Base-by-base conservation (phyloP, 345 rosid genomes). In the Odontarrhena argentea region DNA sequence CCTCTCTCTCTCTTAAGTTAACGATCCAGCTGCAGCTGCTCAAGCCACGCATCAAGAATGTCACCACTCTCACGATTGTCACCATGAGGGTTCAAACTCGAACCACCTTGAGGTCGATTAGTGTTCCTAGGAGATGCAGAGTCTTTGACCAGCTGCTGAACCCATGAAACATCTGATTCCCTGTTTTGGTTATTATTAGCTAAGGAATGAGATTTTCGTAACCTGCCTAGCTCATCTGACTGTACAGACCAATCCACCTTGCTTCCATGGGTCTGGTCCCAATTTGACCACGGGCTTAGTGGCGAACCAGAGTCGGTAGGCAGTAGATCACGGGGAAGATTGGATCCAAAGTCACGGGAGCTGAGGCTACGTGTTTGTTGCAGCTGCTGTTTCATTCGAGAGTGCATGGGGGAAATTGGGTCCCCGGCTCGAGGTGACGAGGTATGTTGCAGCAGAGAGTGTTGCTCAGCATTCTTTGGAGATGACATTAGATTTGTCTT, bases 141-240 rank as follows among this genome's bases (percentile, higher is more conserved):
- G 45, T 89, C 98, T 61, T 83, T 92, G 5, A 84, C 82, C 60
- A 89, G 69, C 45, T 92, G 84, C 61, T 86, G 95, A 76, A 82
- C 86, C 97, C 98, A 92, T 14, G 89, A 85, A 25, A 82, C 69
- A 74, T 92, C 96, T 8, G 93, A 88, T 63, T 86, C 96, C 45
- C 84, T 87, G 62, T 77, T 85, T 47, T 61, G 77, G 58, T 74
- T 72, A 52, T 43, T 26, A 37, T 56, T 71, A 77, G 82, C 89
- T 66, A 79, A 54, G 41, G 90, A 84, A 69, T 76, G 77, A 9
- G 87, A 76, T 69, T 87, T 77, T 22, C 77, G 72, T 22, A 74
- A 77, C 68, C 78, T 75, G 15, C 82, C 85, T 37, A 78, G 53
- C 63, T 82, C 96, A 54, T 84, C 88, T 12, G 83, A 74, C 14